These are phyloP conservation scores for Fusarium brevicatenulatum DNA, from an alignment of 2,329 filamentous ascomycete species.

Conservation along the genomic window DNA sequence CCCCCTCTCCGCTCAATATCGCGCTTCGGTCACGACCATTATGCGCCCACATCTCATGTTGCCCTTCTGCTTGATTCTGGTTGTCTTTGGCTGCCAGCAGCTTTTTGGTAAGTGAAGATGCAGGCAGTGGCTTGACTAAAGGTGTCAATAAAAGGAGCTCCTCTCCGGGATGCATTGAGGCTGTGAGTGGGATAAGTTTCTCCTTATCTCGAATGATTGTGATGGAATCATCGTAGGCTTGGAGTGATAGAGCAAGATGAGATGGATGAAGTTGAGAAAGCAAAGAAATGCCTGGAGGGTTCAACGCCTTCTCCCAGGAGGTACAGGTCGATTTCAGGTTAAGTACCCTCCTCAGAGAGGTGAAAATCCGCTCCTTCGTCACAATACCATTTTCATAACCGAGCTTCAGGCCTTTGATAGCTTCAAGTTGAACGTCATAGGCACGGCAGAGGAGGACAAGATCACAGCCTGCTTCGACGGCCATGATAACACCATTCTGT, in stretches of 20 bases:
- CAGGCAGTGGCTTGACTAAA: conserved; percentile 89
- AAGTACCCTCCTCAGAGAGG: conserved; percentile 82
- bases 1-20: conserved; percentile 91
- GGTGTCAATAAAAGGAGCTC: conserved; percentile 91
- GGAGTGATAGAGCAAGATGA: conserved; percentile 82
- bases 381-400: conserved; percentile 93
- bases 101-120: conserved; percentile 82
- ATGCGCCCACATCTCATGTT: conserved; percentile 67
- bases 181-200: conserved; percentile 82
- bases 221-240: conserved; percentile 91
- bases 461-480: conserved; percentile 95
- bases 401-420: conserved; percentile 87
- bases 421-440: conserved; percentile 89
- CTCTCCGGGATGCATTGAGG: conserved; percentile 83
- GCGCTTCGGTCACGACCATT: conserved; percentile 62
- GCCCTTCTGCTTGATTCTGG: conserved; percentile 48
- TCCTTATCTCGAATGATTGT: conserved; percentile 92
- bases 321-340: conserved; percentile 86
- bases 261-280: conserved; percentile 84
- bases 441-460: conserved; percentile 88
- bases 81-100: conserved; percentile 65
- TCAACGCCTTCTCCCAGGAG: conserved; percentile 90
- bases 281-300: conserved; percentile 80
- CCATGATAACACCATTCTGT: conserved; percentile 96
- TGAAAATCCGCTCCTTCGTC: conserved; percentile 79